phyloP scores from a whole-genome alignment of 2,329 filamentous ascomycete species.

The Fusarium succisae region DNA sequence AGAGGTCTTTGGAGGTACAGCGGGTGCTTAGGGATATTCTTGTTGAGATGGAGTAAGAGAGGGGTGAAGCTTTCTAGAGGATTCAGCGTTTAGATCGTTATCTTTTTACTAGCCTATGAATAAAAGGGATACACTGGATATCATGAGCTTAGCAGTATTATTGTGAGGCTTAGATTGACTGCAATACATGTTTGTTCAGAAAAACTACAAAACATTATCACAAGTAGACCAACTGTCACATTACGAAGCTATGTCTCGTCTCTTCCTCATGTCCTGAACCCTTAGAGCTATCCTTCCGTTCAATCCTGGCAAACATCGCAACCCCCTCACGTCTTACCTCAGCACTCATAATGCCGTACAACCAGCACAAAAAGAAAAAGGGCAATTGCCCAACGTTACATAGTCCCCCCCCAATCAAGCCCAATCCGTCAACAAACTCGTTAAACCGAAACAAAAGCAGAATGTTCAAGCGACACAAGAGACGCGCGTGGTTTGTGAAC shows the following conservation, averaged over 20 bases:
- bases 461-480: slow-evolving; percentile 8
- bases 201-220: no score
- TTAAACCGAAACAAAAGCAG: slow-evolving; percentile 29
- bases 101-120: neutral
- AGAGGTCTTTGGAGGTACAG: slow-evolving; percentile 58
- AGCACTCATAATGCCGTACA: neutral
- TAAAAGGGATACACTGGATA: neutral
- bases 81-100: neutral
- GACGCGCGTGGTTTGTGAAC: slow-evolving; percentile 1
- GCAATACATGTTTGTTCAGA: neutral
- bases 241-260: neutral
- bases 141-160: neutral
- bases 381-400: slow-evolving; percentile 29
- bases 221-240: neutral
- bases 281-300: neutral
- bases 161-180: no score
- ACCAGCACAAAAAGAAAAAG: neutral
- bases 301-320: neutral
- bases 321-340: neutral
- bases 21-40: slow-evolving; percentile 53
- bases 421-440: slow-evolving; percentile 20
- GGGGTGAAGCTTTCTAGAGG: neutral
- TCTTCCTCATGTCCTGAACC: neutral
- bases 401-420: neutral
- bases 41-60: slow-evolving; percentile 41